phyloP scores from a whole-genome alignment of 768 basidiomycete genomes.

The Pisolithus sp. region DNA sequence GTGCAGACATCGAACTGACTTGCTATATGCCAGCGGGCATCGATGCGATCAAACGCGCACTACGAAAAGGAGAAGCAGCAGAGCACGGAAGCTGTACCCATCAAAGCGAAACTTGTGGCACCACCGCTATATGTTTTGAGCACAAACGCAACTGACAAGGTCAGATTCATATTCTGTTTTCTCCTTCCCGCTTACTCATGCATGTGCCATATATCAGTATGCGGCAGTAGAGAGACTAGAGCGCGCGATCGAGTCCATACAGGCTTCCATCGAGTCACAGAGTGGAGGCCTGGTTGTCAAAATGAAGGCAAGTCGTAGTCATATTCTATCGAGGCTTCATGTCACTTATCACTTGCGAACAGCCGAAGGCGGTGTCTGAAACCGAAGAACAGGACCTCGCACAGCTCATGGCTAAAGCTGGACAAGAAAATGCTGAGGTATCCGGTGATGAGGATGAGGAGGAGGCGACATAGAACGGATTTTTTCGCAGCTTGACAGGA shows the following conservation, averaged over 20 bases:
- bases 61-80: conserved; percentile 84
- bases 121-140: conserved; percentile 94
- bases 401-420: conserved; percentile 92
- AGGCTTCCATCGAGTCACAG: conserved; percentile 72
- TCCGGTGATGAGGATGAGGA: conserved; percentile 92
- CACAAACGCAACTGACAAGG: conserved; percentile 96
- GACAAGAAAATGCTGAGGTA: conserved; percentile 91
- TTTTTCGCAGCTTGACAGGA: no score
- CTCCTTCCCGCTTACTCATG: background rate
- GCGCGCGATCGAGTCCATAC: conserved; percentile 88
- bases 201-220: conserved; percentile 36
- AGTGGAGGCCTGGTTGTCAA: conserved; percentile 88
- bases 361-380: conserved; percentile 98
- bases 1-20: conserved; percentile 95
- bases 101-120: conserved; percentile 95
- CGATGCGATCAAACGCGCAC: conserved; percentile 90
- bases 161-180: conserved; percentile 19
- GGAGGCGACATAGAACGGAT: conserved; percentile 29
- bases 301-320: conserved; percentile 68
- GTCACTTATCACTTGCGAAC: background rate
- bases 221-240: conserved; percentile 91
- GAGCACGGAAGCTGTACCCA: conserved; percentile 85
- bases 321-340: no score
- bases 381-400: conserved; percentile 97
- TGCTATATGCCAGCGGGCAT: conserved; percentile 96